Evolutionary conservation across 2,329 filamentous ascomycete genomes (phyloP).

Genomic region (Colletotrichum tropicale): DNA sequence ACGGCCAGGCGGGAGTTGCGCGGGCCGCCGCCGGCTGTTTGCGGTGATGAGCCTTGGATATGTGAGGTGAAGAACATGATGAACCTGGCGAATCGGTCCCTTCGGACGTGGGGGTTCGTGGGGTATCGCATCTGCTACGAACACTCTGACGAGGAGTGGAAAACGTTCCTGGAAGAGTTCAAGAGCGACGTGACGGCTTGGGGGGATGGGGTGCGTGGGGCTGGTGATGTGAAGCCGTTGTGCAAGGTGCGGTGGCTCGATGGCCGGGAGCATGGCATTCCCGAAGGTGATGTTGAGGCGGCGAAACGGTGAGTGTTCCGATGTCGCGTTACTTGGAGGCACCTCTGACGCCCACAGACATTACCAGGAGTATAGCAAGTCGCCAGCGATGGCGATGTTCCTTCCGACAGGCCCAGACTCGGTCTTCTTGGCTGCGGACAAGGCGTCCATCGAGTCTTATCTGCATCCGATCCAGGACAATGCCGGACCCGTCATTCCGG

Average conservation of each 20-base stretch:
- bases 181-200: not conserved
- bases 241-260: conserved; percentile 28
- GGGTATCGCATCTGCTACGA: conserved; percentile 1
- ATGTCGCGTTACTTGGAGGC: not conserved
- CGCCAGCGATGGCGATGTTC: not conserved
- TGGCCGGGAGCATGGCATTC: conserved; percentile 14
- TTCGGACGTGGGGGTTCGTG: not conserved
- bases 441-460: conserved; percentile 29
- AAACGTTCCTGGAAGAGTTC: not conserved
- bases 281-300: conserved; percentile 23
- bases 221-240: conserved; percentile 13
- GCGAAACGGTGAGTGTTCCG: conserved; percentile 22
- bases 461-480: conserved; percentile 3
- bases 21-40: not conserved
- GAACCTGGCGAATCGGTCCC: not conserved
- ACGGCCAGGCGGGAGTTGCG: conserved; percentile 1
- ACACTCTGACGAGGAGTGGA: conserved; percentile 13
- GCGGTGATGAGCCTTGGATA: not conserved
- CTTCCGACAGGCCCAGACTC: not conserved
- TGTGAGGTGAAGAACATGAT: not conserved
- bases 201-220: not conserved
- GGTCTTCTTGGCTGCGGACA: conserved; percentile 26
- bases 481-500: conserved; percentile 8
- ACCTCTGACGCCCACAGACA: not conserved
- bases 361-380: not conserved